phyloP scores from a whole-genome alignment of 352 stramenopile species.

The Globisporangium middletonii region DNA sequence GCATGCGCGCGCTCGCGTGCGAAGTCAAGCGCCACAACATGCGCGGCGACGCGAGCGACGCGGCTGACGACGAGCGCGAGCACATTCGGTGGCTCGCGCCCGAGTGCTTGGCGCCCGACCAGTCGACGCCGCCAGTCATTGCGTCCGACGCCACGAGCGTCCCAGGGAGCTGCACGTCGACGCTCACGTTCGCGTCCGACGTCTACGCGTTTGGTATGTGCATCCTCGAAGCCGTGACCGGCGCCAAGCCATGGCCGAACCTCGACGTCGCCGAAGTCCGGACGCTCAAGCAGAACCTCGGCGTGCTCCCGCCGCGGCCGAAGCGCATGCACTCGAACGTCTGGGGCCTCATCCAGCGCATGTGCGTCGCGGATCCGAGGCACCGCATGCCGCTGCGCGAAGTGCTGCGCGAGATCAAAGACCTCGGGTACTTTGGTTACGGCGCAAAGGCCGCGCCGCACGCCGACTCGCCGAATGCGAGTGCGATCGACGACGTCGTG shows the following conservation, averaged over 20 bases:
- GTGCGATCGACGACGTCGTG: slow-evolving; percentile 2
- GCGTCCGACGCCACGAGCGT: slow-evolving; percentile 15
- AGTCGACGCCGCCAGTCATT: too few species aligned
- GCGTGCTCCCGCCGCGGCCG: slow-evolving; percentile 44
- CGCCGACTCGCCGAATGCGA: slow-evolving; percentile 11
- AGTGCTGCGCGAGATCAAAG: slow-evolving; percentile 39
- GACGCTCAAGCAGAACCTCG: slow-evolving; percentile 45
- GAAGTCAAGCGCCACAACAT: slow-evolving; percentile 33
- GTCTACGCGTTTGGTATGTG: slow-evolving; percentile 80
- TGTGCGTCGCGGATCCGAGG: slow-evolving; percentile 47
- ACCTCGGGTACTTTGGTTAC: slow-evolving; percentile 34
- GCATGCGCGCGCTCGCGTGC: slow-evolving; percentile 32
- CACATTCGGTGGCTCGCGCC: slow-evolving; percentile 63
- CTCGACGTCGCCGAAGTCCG: slow-evolving; percentile 41
- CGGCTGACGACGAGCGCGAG: slow-evolving; percentile 31
- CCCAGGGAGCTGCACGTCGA: slow-evolving; percentile 12
- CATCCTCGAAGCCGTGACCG: slow-evolving; percentile 60
- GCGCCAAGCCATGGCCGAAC: slow-evolving; percentile 36
- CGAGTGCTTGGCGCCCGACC: slow-evolving; percentile 28
- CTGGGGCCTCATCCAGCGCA: slow-evolving; percentile 57
- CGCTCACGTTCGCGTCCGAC: slow-evolving; percentile 37
- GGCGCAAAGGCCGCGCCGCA: slow-evolving; percentile 13
- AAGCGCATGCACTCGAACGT: slow-evolving; percentile 28
- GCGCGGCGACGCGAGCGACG: slow-evolving; percentile 18
- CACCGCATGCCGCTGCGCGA: slow-evolving; percentile 41